Evolutionary conservation across 2,329 filamentous ascomycete genomes (phyloP), one percentile per base, ranked within the genome.

Genomic region (Remersonia thermophila): DNA sequence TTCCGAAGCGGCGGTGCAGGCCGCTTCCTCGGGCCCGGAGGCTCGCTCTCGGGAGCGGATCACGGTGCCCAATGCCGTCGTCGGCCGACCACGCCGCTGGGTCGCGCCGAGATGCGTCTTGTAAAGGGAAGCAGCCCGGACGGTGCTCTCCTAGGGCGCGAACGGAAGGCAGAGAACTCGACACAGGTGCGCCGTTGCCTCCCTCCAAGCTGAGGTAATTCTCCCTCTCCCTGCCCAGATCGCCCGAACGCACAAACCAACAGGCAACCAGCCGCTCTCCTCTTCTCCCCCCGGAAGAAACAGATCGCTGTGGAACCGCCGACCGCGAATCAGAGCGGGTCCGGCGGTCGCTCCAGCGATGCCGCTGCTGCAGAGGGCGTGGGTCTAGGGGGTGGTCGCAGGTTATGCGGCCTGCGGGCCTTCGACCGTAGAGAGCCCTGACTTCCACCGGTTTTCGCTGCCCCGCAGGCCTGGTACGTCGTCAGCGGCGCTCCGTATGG

Each of bases 321-420:
- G 25, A 26, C 37, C 30, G 35, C 43, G 35, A 43, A 41, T 43
- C 39, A 43, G 33, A 46, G 41, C 43, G 39, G 40, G 41, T 35
- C 43, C 31, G 41, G 33, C 36, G 14, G 35, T 18, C 25, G 37
- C 39, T 42, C 36, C 41, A 41, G 36, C 33, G 26, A 33, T 39
- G 29, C 41, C 38, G 43, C 37, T 35, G 43, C 37, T 37, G 30
- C 31, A 38, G 33, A 37, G 37, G 36, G 41, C 27, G 38, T 42
- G 40, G 38, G 30, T 36, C 37, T 43, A 37, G 16, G 37, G 35
- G 36, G 33, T 20, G 35, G 39, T 35, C 35, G 40, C 39, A 44
- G 33, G 27, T 38, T 23, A 31, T 4, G 38, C 32, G 33, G 43
- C 33, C 41, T 23, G 36, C 15, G 30, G 23, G 30, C 23, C 32